These are phyloP conservation scores for Leonotis leonurus DNA, from an alignment of 257 asterid genomes.

Conservation along the genomic window DNA sequence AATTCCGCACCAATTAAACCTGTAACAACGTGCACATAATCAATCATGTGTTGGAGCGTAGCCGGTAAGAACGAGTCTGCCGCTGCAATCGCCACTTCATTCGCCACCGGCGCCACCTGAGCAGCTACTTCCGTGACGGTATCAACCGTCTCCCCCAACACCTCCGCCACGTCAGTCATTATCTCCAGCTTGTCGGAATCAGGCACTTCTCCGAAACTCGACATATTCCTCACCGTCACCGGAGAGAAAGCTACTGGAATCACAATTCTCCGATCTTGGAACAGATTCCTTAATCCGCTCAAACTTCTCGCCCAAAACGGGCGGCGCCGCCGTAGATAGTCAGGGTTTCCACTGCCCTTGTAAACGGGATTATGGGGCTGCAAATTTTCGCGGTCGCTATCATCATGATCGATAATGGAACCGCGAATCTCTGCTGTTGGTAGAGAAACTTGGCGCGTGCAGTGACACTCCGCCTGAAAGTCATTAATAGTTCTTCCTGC, in stretches of 20 bases:
- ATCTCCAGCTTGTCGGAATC: slow-evolving; percentile 38
- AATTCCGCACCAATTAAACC: slow-evolving; percentile 68
- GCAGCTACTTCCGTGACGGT: slow-evolving; percentile 36
- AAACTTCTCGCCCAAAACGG: slow-evolving; percentile 19
- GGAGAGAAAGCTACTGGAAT: slow-evolving; percentile 34
- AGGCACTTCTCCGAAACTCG: slow-evolving; percentile 45
- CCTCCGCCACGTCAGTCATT: slow-evolving; percentile 49
- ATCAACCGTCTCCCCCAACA: slow-evolving; percentile 42
- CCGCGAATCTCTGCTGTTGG: slow-evolving; percentile 39
- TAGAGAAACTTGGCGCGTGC: slow-evolving; percentile 56
- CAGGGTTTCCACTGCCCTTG: slow-evolving; percentile 21
- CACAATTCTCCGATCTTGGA: slow-evolving; percentile 27
- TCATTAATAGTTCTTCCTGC: slow-evolving; percentile 33
- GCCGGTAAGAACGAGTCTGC: slow-evolving; percentile 78
- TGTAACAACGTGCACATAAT: slow-evolving; percentile 53
- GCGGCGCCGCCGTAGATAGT: slow-evolving; percentile 24
- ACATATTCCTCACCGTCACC: slow-evolving; percentile 46
- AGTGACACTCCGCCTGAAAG: slow-evolving; percentile 55
- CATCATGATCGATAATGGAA: slow-evolving; percentile 41
- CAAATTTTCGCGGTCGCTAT: slow-evolving; percentile 23
- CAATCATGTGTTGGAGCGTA: slow-evolving; percentile 59
- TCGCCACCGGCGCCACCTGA: slow-evolving; percentile 36
- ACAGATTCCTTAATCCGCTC: slow-evolving; percentile 20
- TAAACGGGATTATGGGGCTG: slow-evolving; percentile 11
- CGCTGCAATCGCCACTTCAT: slow-evolving; percentile 75